These are phyloP conservation scores for Chalciporus sp. DNA, from an alignment of 1,284 basidiomycete genomes.

Conservation along the genomic window DNA sequence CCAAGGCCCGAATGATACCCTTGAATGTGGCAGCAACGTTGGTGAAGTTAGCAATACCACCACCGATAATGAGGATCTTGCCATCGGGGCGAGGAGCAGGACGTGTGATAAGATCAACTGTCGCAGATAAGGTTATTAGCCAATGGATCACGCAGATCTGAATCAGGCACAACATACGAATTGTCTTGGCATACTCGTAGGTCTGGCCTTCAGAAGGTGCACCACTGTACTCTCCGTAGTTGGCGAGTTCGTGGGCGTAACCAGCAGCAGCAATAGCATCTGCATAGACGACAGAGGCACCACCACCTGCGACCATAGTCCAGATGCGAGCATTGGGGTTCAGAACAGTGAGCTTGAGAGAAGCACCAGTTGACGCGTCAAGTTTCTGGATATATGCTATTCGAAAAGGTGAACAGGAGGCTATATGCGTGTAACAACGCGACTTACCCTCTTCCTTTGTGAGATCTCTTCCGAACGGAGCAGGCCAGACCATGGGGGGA, in stretches of 20 bases:
- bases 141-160: neutral
- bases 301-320: slow-evolving; percentile 99
- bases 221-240: slow-evolving; percentile 99
- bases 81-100: slow-evolving; percentile 82
- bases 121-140: slow-evolving; percentile 1
- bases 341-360: slow-evolving; percentile 96
- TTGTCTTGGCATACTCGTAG: slow-evolving; percentile 99
- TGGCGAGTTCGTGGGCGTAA: slow-evolving; percentile 96
- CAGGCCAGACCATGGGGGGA: slow-evolving; percentile 98
- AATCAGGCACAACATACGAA: slow-evolving; percentile 55
- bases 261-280: slow-evolving; percentile 98
- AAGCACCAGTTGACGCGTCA: slow-evolving; percentile 96
- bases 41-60: slow-evolving; percentile 99
- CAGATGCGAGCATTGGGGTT: slow-evolving; percentile 95
- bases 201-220: slow-evolving; percentile 98
- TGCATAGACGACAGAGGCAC: slow-evolving; percentile 85
- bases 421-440: rapidly evolving
- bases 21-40: slow-evolving; percentile 99
- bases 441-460: slow-evolving; percentile 84
- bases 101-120: slow-evolving; percentile 93
- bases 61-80: slow-evolving; percentile 99
- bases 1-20: slow-evolving; percentile 97
- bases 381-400: slow-evolving; percentile 96
- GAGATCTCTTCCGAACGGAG: slow-evolving; percentile 96
- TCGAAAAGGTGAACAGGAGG: neutral